A percentile compares a stretch with the other conserved stretches of the same genome.
phyloP scores from a whole-genome alignment of 2,329 filamentous ascomycete genomes.

The Monosporascus ibericus region DNA sequence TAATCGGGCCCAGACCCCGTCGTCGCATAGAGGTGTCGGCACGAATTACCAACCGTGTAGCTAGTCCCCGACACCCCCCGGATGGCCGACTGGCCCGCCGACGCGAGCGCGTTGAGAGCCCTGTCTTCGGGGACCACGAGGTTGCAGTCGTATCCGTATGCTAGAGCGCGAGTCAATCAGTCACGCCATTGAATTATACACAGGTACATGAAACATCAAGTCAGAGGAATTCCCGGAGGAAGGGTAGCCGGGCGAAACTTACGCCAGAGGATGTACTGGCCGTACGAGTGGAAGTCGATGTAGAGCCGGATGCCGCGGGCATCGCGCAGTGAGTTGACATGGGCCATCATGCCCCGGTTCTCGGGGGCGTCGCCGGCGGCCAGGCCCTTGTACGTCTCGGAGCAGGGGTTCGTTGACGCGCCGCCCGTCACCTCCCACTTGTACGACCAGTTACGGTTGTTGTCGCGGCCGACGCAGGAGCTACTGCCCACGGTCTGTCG shows the following conservation, averaged over 20 bases:
- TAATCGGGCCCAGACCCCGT: slow-evolving; percentile 23
- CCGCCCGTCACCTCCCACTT: slow-evolving; percentile 36
- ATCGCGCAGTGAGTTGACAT: slow-evolving; percentile 37
- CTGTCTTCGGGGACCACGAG: slow-evolving; percentile 29
- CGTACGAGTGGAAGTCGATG: slow-evolving; percentile 24
- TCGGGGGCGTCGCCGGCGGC: slow-evolving; percentile 40
- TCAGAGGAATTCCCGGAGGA: neutral
- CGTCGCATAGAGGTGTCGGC: slow-evolving; percentile 29
- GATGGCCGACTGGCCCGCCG: slow-evolving; percentile 9
- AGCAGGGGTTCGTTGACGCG: slow-evolving; percentile 41
- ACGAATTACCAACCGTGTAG: slow-evolving; percentile 32
- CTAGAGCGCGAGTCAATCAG: slow-evolving; percentile 1
- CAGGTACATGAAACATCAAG: neutral
- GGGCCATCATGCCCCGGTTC: slow-evolving; percentile 39
- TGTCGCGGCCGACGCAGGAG: slow-evolving; percentile 40
- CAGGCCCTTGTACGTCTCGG: slow-evolving; percentile 36
- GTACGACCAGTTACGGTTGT: slow-evolving; percentile 49
- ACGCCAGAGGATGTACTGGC: slow-evolving; percentile 22
- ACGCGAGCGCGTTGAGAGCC: neutral
- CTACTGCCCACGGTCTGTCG: slow-evolving; percentile 33
- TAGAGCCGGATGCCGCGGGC: slow-evolving; percentile 22
- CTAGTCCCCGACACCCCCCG: slow-evolving; percentile 17
- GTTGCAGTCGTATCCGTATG: slow-evolving; percentile 23
- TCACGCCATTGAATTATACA: neutral
- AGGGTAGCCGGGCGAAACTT: neutral